phyloP scores from a whole-genome alignment of 345 rosid genomes.

The Anacardium occidentale region DNA sequence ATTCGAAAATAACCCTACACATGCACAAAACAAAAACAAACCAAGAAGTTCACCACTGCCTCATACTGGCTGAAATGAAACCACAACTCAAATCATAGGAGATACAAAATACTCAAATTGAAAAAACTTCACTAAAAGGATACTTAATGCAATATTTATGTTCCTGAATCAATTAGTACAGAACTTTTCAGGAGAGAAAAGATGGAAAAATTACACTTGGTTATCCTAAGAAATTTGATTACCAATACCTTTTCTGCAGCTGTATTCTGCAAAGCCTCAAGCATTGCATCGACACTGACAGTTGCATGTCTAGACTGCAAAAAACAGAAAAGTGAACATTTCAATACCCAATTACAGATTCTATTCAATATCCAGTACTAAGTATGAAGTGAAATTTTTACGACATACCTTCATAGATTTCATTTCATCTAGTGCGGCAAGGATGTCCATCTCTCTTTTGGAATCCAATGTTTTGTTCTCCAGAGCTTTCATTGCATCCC shows the following conservation, averaged over 20 bases:
- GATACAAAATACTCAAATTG: no score
- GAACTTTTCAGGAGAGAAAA: no score
- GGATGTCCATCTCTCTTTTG: constrained; percentile 90
- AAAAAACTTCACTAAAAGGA: not conserved
- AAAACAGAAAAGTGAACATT: constrained; percentile 4
- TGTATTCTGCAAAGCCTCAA: constrained; percentile 79
- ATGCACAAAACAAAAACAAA: no score
- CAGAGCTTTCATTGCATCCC: constrained; percentile 93
- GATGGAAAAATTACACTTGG: not conserved
- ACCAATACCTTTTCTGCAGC: constrained; percentile 59
- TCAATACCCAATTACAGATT: not conserved
- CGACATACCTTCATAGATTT: constrained; percentile 66
- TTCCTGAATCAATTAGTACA: no score
- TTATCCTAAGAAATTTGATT: not conserved
- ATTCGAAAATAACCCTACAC: no score
- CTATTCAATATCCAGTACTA: not conserved
- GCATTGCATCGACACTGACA: constrained; percentile 91
- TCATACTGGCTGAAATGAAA: no score
- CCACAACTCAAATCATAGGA: no score
- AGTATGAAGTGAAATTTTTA: not conserved
- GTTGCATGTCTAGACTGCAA: constrained; percentile 88
- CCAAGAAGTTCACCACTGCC: no score
- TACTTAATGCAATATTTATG: no score
- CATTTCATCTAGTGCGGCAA: constrained; percentile 94
- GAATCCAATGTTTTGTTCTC: constrained; percentile 91